Evolutionary conservation across 2,329 filamentous ascomycete species (phyloP), one percentile per base, ranked within the genome.

Genomic region (Cladosporium sp.): DNA sequence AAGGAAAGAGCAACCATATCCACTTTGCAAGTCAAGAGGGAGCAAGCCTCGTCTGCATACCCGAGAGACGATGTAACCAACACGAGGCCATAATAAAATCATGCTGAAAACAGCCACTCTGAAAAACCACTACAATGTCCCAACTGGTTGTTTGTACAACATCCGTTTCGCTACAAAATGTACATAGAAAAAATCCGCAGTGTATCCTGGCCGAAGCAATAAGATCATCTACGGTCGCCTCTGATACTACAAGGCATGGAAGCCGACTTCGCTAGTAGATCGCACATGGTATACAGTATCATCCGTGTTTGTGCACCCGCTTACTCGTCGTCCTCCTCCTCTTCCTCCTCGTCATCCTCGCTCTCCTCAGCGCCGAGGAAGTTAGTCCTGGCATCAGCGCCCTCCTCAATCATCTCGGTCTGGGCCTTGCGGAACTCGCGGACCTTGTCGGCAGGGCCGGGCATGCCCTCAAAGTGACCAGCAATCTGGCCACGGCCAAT

Each of bases 401-500:
- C 72, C 22, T 69, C 61, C 59, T 68, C 64, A 17, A 67, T 52
- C 51, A 65, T 60, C 51, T 68, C 61, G 17, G 51, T 61, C 63
- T 72, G 70, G 19, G 65, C 58, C 7, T 68, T 67, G 55, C 82
- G 74, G 62, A 86, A 74, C 40, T 78, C 77, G 68, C 77, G 73
- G 38, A 82, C 72, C 36, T 78, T 73, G 62, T 82, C 78, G 14
- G 75, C 75, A 5, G 79, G 76, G 40, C 75, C 72, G 17, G 75
- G 70, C 38, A 74, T 64, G 62, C 70, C 72, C 55, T 71, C 78
- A 65, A 86, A 76, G 68, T 80, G 78, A 65, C 84, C 80, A 42
- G 79, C 81, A 65, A 95, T 86, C 76, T 92, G 88, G 68, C 92
- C 88, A 61, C 92, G 86, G 40, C 90, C 91, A 63, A 97, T 83